Conservation (phyloP, 345 rosid species). For the Gossypium ekmanianum region DNA sequence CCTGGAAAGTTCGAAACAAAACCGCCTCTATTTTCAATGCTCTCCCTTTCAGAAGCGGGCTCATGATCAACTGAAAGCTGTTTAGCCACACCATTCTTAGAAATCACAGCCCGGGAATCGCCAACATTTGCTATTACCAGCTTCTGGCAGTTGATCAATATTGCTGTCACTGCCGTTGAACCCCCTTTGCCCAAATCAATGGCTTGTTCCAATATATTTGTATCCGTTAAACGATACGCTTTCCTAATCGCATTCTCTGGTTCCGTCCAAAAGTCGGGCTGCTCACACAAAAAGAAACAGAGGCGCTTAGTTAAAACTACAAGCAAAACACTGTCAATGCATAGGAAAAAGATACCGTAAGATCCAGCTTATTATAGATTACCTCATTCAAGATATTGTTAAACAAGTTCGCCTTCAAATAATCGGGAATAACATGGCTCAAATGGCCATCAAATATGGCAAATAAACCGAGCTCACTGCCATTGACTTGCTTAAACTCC, state of each 20-base stretch:
- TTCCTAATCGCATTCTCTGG: constrained; percentile 66
- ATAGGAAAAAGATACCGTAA: background rate
- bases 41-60: constrained; percentile 62
- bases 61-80: constrained; percentile 91
- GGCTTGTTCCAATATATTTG: constrained; percentile 58
- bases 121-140: constrained; percentile 91
- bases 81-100: constrained; percentile 61
- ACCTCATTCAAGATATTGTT: constrained; percentile 85
- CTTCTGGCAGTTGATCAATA: constrained; percentile 65
- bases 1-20: constrained; percentile 89
- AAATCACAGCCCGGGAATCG: constrained; percentile 83
- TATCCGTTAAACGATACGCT: constrained; percentile 66
- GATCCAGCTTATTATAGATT: background rate
- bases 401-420: constrained; percentile 64
- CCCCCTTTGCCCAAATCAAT: constrained; percentile 80
- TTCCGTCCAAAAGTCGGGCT: constrained; percentile 74
- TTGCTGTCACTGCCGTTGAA: constrained; percentile 93
- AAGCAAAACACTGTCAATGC: background rate
- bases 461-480: constrained; percentile 80
- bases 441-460: constrained; percentile 91
- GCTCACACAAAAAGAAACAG: background rate
- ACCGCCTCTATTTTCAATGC: constrained; percentile 79
- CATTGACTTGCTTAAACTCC: constrained; percentile 65
- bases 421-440: constrained; percentile 75
- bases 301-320: background rate